Percentiles rank a stretch among this genome's conserved stretches.
Evolutionary conservation across 2,329 filamentous ascomycete species (phyloP).

Genomic region (Nothophaeocryptopus gaeumannii): DNA sequence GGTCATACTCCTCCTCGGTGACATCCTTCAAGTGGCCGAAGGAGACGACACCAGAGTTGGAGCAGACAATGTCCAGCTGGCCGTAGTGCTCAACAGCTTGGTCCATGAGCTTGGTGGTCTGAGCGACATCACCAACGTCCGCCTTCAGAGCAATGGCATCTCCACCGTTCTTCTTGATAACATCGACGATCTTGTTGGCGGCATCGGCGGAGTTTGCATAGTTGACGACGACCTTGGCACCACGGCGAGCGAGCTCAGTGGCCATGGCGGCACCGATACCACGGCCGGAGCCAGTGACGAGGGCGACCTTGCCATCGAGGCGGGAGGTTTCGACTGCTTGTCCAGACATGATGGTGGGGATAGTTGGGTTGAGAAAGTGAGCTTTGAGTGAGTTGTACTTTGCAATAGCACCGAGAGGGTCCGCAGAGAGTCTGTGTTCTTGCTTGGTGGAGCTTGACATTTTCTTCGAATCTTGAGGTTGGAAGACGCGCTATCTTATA

Average conservation of each 20-base stretch:
- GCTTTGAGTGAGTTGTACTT: slow-evolving; percentile 24
- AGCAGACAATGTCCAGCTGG: slow-evolving; percentile 67
- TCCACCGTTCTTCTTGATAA: slow-evolving; percentile 63
- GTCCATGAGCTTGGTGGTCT: slow-evolving; percentile 63
- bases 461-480: background rate
- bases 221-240: slow-evolving; percentile 65
- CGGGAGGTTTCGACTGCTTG: slow-evolving; percentile 47
- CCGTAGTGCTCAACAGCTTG: slow-evolving; percentile 63
- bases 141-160: slow-evolving; percentile 65
- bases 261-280: slow-evolving; percentile 67
- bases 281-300: slow-evolving; percentile 57
- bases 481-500: too few species aligned
- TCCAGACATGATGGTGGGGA: slow-evolving; percentile 35
- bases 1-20: slow-evolving; percentile 55
- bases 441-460: slow-evolving; percentile 3
- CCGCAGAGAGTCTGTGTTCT: slow-evolving; percentile 21
- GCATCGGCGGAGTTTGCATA: slow-evolving; percentile 64
- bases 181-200: slow-evolving; percentile 63
- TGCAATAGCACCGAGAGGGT: slow-evolving; percentile 26
- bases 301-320: slow-evolving; percentile 54
- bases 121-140: slow-evolving; percentile 62
- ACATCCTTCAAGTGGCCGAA: slow-evolving; percentile 55
- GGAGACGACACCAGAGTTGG: slow-evolving; percentile 61
- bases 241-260: slow-evolving; percentile 61
- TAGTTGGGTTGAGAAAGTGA: slow-evolving; percentile 21